Evolutionary conservation across 2,329 filamentous ascomycete species (phyloP), one percentile per base, ranked within the genome.

Genomic region (Colletotrichum salicis): DNA sequence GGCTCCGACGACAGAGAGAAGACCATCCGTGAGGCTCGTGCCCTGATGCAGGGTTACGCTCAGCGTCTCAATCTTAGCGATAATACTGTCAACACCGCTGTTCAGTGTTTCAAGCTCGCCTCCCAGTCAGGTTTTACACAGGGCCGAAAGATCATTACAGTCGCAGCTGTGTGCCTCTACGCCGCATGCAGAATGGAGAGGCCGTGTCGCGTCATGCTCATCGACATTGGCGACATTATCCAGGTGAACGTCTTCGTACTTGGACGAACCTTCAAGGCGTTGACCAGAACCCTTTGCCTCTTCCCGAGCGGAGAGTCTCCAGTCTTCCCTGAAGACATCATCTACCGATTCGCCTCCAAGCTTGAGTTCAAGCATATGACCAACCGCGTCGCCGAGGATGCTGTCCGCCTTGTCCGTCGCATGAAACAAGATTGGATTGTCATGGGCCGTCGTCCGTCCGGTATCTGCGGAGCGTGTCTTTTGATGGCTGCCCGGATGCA

Each of bases 381-480:
- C 19, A 92, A 93, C 79, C 93, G 93, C 76, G 95, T 99, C 15
- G 95, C 95, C 54, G 90, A 93, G 76, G 95, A 98, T 78, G 96
- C 96, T 7, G 91, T 95, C 67, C 91, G 93, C 66, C 92, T 99
- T 64, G 91, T 97, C 67, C 92, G 93, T 80, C 92, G 96, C 73
- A 98, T 99, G 96, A 95, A 94, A 75, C 88, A 94, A 65, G 96
- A 99, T 83, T 98, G 96, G 95, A 98, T 99, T 90, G 92, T 95
- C 58, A 94, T 95, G 79, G 96, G 96, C 76, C 93, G 96, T 78
- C 92, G 96, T 52, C 96, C 96, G 19, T 96, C 96, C 7, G 96
- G 96, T 75, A 92, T 98, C 66, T 98, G 95, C 80, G 96, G 96
- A 73, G 96, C 96, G 13, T 97, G 95, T 75, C 88, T 99, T 59